These are phyloP conservation scores for Tetrahymena malaccensis DNA, from an alignment of 73 alveolate species.

Conservation along the genomic window DNA sequence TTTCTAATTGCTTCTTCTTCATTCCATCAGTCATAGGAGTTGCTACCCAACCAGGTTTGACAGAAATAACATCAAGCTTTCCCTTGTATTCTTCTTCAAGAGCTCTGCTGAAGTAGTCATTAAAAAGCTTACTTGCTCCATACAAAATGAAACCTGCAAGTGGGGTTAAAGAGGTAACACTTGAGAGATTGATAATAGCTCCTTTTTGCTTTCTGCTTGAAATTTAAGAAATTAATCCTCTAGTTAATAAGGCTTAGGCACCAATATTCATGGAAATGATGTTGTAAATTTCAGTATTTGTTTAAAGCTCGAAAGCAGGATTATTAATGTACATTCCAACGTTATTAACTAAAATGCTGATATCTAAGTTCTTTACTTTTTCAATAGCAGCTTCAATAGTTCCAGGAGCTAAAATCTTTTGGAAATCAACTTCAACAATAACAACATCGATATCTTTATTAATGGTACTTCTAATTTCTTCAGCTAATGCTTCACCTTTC, in stretches of 20 bases:
- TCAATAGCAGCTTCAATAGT: not conserved
- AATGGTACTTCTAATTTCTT: slow-evolving; percentile 14
- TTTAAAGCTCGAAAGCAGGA: not conserved
- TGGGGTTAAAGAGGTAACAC: not conserved
- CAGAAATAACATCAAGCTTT: not conserved
- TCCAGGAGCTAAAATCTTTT: not conserved
- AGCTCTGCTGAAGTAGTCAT: not conserved
- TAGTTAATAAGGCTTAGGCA: not conserved
- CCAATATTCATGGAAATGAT: not conserved
- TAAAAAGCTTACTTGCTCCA: not conserved
- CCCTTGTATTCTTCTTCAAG: not conserved
- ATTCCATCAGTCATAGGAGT: not conserved
- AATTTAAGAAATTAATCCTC: not conserved
- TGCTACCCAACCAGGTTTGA: not conserved
- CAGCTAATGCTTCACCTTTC: slow-evolving; percentile 21
- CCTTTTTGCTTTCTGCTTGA: not conserved
- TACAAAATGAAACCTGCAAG: not conserved
- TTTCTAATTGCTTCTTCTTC: not conserved
- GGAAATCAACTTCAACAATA: not conserved
- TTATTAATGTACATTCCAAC: slow-evolving; percentile 35
- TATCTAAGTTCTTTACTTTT: slow-evolving; percentile 46
- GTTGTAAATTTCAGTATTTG: not conserved
- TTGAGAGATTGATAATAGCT: not conserved
- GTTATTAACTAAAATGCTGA: slow-evolving; percentile 64
- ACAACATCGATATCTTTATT: not conserved